Base-by-base conservation (phyloP, 139 green algal species). In the Coccomyxa sp. region DNA sequence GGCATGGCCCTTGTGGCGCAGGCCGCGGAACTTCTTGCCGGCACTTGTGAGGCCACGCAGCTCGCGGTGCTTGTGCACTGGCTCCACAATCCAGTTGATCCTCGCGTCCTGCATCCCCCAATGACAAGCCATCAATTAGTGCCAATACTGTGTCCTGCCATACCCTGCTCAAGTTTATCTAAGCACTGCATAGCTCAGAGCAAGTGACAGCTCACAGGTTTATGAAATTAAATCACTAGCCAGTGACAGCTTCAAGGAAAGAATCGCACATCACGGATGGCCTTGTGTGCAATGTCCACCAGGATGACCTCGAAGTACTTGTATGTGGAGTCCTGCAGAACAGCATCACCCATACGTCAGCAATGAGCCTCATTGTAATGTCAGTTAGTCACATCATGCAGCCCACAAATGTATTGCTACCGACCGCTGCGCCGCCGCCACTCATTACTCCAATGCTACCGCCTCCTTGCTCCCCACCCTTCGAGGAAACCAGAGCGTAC, bases 221-320 rank as follows among this genome's bases (percentile, higher is more conserved):
- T n/a, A n/a, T n/a, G 38, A 51, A 51, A 51, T 51, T 11, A 51
- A 51, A n/a, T n/a, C n/a, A n/a, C n/a, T n/a, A n/a, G 38, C 38
- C 38, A 51, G 38, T 51, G 7, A 3, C 3, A 51, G 38, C 38
- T 51, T 51, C 3, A 51, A 51, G 38, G 38, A 7, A 51, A 51
- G 23, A 63, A 51, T 9, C 45, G 27, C 59, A 97, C 94, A 85
- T 96, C 97, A 87, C 97, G 94, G 83, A 99, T 95, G 82, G 88
- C 92, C 28, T 92, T 95, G 93, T 99, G 97, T 51, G 89, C 87
- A n/a, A 94, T 94, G 91, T 99, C 97, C 79, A 99, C 92, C 85
- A 98, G 86, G 92, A 99, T 98, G 60, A 99, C 93, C 92, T 99
- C 97, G 84, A 95, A 99, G 95, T 99, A 99, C 93, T 99, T 99